phyloP scores from a whole-genome alignment of 2,329 filamentous ascomycete genomes.

The Ophiostoma perfectum region DNA sequence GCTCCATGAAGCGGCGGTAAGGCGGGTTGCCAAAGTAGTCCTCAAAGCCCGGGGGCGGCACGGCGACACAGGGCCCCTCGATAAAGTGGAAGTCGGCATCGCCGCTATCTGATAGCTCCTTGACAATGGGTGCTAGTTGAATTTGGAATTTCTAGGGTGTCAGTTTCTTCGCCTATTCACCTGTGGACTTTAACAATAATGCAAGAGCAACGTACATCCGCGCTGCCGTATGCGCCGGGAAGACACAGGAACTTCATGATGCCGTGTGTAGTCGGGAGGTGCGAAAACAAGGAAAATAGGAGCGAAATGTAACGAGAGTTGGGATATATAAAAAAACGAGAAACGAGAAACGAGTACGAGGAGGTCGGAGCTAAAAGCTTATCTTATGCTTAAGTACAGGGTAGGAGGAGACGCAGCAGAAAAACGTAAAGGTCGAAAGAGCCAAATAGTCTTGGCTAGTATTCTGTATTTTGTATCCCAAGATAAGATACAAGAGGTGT shows the following conservation, averaged over 20 bases:
- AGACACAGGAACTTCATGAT: constrained; percentile 53
- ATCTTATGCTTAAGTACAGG: background rate
- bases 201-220: constrained; percentile 40
- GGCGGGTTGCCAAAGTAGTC: constrained; percentile 53
- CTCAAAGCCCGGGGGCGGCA: constrained; percentile 50
- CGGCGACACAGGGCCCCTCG: constrained; percentile 45
- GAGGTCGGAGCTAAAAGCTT: constrained; percentile 1
- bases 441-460: background rate
- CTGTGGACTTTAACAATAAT: background rate
- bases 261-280: background rate
- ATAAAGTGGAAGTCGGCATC: constrained; percentile 48
- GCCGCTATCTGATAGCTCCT: constrained; percentile 42
- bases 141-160: constrained; percentile 48
- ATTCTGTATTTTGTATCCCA: background rate
- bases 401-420: background rate
- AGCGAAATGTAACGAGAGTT: background rate
- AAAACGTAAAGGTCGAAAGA: background rate
- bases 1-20: constrained; percentile 52
- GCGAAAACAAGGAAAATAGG: background rate
- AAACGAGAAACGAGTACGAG: background rate
- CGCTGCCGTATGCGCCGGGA: constrained; percentile 54
- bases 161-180: background rate
- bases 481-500: too few relatives aligned
- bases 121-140: constrained; percentile 48
- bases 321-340: background rate